A percentile compares a stretch with the other conserved stretches of the same genome.
Conservation (phyloP, 2,329 filamentous ascomycete genomes). For the Cryoendolithus antarcticus region DNA sequence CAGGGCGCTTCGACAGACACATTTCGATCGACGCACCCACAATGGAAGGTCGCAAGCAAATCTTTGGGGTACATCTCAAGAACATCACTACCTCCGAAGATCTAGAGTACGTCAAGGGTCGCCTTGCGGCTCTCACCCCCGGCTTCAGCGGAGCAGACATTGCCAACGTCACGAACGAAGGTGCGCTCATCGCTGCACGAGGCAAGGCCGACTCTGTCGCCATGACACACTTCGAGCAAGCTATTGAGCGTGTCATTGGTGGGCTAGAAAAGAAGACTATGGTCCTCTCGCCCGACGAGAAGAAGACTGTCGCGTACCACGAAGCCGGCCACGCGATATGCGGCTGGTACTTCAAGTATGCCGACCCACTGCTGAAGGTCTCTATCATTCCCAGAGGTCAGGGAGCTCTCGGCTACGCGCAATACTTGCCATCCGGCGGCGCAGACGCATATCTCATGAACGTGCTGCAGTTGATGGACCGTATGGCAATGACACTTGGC, state of each 20-base stretch:
- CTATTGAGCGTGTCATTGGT: constrained; percentile 92
- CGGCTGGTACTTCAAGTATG: constrained; percentile 92
- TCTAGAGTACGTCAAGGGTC: constrained; percentile 72
- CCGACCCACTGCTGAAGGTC: constrained; percentile 95
- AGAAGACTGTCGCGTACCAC: constrained; percentile 92
- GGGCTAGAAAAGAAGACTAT: constrained; percentile 95
- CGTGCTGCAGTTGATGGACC: constrained; percentile 90
- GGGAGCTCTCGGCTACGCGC: constrained; percentile 86
- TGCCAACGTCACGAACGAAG: constrained; percentile 96
- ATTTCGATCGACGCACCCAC: constrained; percentile 91
- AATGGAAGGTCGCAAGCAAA: constrained; percentile 92
- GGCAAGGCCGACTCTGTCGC: constrained; percentile 65
- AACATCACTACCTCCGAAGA: constrained; percentile 93
- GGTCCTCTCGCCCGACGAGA: constrained; percentile 85
- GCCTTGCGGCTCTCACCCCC: constrained; percentile 82
- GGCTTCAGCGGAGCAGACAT: constrained; percentile 97
- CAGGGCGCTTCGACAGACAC: constrained; percentile 92
- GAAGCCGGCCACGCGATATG: constrained; percentile 97
- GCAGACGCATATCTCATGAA: constrained; percentile 94
- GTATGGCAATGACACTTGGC: constrained; percentile 98
- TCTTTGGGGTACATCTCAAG: constrained; percentile 85
- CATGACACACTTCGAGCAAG: constrained; percentile 90
- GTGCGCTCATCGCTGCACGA: constrained; percentile 84
- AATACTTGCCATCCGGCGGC: constrained; percentile 86
- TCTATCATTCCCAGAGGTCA: constrained; percentile 96